Conservation (phyloP, 257 asterid genomes). For the Euphrasia confusa region DNA sequence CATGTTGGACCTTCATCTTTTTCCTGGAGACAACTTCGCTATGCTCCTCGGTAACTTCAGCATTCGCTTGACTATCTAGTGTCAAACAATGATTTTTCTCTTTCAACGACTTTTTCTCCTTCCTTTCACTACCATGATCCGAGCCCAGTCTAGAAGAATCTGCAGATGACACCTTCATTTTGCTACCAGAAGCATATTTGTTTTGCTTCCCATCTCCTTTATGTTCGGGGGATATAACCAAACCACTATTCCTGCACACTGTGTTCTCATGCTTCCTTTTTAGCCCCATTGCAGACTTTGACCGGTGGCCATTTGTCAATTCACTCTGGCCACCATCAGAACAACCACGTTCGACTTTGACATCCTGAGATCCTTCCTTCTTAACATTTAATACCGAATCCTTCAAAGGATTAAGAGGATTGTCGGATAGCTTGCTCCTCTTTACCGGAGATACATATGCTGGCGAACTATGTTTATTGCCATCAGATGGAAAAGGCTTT, state of each 20-base stretch:
- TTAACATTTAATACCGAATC: constrained; percentile 25
- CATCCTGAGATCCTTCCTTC: constrained; percentile 30
- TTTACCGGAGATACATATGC: constrained; percentile 31
- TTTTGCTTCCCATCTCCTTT: constrained; percentile 25
- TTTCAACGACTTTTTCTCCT: constrained; percentile 38
- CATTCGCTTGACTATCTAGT: constrained; percentile 27
- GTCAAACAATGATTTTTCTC: constrained; percentile 38
- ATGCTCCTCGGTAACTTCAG: constrained; percentile 30
- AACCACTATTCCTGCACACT: constrained; percentile 30
- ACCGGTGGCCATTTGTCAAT: constrained; percentile 42
- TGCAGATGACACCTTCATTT: constrained; percentile 34
- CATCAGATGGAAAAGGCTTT: constrained; percentile 30
- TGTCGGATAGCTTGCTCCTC: constrained; percentile 31
- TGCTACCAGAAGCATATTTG: constrained; percentile 30
- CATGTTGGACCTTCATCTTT: constrained; percentile 44
- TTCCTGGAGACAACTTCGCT: constrained; percentile 38
- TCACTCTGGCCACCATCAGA: constrained; percentile 38
- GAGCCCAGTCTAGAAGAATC: constrained; percentile 30
- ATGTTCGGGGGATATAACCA: constrained; percentile 33
- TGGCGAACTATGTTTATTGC: constrained; percentile 33
- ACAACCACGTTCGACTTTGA: constrained; percentile 26
- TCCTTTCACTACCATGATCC: constrained; percentile 39
- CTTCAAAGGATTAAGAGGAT: constrained; percentile 34
- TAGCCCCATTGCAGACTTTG: constrained; percentile 29
- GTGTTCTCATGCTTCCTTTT: constrained; percentile 42